A percentile compares a stretch with the other conserved stretches of the same genome.
Conservation (phyloP, 2,329 filamentous ascomycete genomes). For the Helminthosporium solani region DNA sequence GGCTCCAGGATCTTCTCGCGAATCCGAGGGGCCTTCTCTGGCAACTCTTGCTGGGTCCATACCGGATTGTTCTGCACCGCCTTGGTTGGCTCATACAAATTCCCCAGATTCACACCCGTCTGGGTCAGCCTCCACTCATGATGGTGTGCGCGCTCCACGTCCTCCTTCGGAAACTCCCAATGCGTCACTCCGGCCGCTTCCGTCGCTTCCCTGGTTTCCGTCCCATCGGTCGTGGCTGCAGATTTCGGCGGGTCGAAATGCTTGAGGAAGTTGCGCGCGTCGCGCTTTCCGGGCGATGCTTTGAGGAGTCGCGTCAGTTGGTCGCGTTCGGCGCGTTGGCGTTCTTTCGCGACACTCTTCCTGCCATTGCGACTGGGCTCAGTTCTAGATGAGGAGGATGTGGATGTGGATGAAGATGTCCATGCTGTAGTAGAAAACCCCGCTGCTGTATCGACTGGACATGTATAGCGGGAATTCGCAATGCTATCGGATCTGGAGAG, state of each 20-base stretch:
- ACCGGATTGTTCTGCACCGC: slow-evolving; percentile 61
- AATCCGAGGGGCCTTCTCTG: slow-evolving; percentile 36
- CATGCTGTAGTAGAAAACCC: slow-evolving; percentile 16
- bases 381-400: slow-evolving; percentile 7
- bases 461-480: slow-evolving; percentile 5
- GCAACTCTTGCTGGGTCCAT: slow-evolving; percentile 57
- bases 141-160: slow-evolving; percentile 27
- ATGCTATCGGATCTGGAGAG: slow-evolving; percentile 26
- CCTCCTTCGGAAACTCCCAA: slow-evolving; percentile 19
- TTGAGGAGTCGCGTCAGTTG: slow-evolving; percentile 61
- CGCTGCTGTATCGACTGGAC: not conserved
- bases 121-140: slow-evolving; percentile 39
- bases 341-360: slow-evolving; percentile 36
- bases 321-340: slow-evolving; percentile 39
- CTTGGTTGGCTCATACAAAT: slow-evolving; percentile 59
- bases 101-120: slow-evolving; percentile 61
- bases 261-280: slow-evolving; percentile 87
- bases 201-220: too few relatives aligned
- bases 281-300: slow-evolving; percentile 86
- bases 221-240: slow-evolving; percentile 17
- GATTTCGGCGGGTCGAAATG: slow-evolving; percentile 66
- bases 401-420: too few relatives aligned
- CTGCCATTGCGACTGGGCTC: slow-evolving; percentile 17
- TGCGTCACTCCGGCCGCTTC: too few relatives aligned
- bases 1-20: slow-evolving; percentile 42